Percentiles rank a stretch among this genome's conserved stretches.
Evolutionary conservation across 2,329 filamentous ascomycete genomes (phyloP).

Genomic region (Aspergillus proliferans): DNA sequence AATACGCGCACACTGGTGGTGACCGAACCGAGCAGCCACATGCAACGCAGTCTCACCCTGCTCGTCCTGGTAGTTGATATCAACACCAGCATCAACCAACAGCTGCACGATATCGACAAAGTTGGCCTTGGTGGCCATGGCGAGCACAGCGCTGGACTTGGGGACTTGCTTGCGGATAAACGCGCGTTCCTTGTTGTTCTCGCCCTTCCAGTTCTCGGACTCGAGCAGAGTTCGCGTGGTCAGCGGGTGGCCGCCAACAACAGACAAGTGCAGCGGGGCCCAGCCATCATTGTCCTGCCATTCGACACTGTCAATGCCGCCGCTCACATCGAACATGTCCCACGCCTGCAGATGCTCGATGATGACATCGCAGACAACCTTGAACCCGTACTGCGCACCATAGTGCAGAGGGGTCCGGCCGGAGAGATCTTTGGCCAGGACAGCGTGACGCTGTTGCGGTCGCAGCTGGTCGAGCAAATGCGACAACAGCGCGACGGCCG

Average conservation of each 20-base stretch:
- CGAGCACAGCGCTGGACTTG: conserved; percentile 80
- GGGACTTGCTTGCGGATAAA: conserved; percentile 63
- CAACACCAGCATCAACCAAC: conserved; percentile 80
- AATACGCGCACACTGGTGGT: conserved; percentile 70
- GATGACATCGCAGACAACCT: conserved; percentile 79
- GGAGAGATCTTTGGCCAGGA: conserved; percentile 67
- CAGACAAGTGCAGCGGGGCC: conserved; percentile 83
- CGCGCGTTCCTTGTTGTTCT: conserved; percentile 52
- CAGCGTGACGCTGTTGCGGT: conserved; percentile 59
- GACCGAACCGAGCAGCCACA: conserved; percentile 81
- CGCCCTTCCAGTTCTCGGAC: conserved; percentile 69
- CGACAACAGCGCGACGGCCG: conserved; percentile 62
- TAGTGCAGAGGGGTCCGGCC: conserved; percentile 86
- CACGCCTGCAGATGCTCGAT: conserved; percentile 85
- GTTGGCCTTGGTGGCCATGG: conserved; percentile 81
- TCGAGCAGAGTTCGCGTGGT: conserved; percentile 77
- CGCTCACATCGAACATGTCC: conserved; percentile 74
- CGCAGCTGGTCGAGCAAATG: conserved; percentile 63
- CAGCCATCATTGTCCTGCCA: conserved; percentile 94
- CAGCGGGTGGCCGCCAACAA: conserved; percentile 81
- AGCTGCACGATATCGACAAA: conserved; percentile 78
- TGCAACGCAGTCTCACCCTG: conserved; percentile 88
- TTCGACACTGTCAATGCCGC: conserved; percentile 76
- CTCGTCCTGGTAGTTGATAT: conserved; percentile 89
- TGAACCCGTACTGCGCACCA: conserved; percentile 88